Conservation (phyloP, 2,329 filamentous ascomycete species). For the Cladosporium cucumerinum region DNA sequence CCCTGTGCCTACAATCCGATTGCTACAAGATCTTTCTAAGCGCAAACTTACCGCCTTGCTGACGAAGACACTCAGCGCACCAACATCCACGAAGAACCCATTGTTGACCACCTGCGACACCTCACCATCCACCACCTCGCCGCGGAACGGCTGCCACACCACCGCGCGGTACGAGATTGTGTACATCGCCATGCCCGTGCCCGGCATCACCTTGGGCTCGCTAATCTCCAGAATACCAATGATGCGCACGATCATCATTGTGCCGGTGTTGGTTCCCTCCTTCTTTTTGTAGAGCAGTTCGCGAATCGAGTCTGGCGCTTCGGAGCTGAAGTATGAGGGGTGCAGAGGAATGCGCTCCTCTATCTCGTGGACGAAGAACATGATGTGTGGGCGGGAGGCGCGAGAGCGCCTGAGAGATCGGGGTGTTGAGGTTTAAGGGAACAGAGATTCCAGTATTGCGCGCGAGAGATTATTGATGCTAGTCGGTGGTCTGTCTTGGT, state of each 20-base stretch:
- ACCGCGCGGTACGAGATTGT: constrained; percentile 93
- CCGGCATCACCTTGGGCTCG: constrained; percentile 78
- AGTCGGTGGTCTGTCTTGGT: background rate
- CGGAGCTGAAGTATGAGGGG: constrained; percentile 92
- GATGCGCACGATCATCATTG: constrained; percentile 96
- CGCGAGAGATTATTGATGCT: background rate
- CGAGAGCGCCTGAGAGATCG: background rate
- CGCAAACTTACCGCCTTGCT: constrained; percentile 73
- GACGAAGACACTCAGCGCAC: constrained; percentile 74
- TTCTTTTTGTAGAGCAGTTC: constrained; percentile 88
- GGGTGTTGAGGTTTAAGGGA: background rate
- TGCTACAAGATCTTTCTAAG: background rate
- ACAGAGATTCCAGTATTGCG: background rate
- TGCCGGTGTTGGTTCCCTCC: constrained; percentile 90
- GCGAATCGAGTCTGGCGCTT: constrained; percentile 87
- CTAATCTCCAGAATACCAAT: constrained; percentile 96
- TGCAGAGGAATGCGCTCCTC: constrained; percentile 93
- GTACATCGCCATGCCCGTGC: constrained; percentile 89
- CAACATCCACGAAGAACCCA: constrained; percentile 84
- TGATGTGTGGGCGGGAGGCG: constrained; percentile 38
- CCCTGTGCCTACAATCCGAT: background rate
- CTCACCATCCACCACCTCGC: constrained; percentile 95
- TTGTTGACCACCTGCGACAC: constrained; percentile 88
- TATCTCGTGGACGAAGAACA: constrained; percentile 99
- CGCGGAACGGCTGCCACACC: constrained; percentile 96